Conservation (phyloP, 2,329 filamentous ascomycete species). For the Diplodia mutila region DNA sequence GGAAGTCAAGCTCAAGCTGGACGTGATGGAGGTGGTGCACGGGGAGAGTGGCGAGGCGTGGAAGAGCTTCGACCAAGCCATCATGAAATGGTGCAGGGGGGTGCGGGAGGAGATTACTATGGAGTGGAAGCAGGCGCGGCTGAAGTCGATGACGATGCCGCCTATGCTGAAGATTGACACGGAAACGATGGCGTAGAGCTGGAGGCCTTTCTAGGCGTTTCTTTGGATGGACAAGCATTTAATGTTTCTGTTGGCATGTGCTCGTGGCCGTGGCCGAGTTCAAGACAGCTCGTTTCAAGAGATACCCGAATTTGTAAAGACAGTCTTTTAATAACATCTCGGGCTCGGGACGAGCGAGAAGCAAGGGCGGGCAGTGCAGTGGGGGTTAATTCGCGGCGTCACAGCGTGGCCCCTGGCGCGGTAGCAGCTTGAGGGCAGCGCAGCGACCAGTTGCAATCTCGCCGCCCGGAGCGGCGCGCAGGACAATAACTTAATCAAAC, state of each 20-base stretch:
- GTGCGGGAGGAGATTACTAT: constrained; percentile 81
- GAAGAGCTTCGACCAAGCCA: constrained; percentile 79
- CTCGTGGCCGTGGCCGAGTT: constrained; percentile 13
- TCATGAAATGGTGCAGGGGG: constrained; percentile 79
- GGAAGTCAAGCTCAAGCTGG: constrained; percentile 80
- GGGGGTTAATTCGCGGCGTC: constrained; percentile 15
- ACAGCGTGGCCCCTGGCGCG: constrained; percentile 7
- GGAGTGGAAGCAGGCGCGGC: constrained; percentile 63
- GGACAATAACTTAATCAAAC: constrained; percentile 24
- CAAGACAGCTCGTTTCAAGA: constrained; percentile 19
- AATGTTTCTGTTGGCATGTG: constrained; percentile 12
- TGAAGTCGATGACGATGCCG: constrained; percentile 35
- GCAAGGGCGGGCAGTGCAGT: constrained; percentile 22
- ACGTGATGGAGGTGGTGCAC: constrained; percentile 85
- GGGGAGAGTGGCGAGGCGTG: constrained; percentile 71
- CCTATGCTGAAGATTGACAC: constrained; percentile 45
- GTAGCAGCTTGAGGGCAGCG: constrained; percentile 18
- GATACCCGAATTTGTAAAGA: constrained; percentile 20
- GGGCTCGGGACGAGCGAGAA: neutral
- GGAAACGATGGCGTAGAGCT: constrained; percentile 5
- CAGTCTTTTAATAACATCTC: constrained; percentile 20
- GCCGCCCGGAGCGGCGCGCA: constrained; percentile 12
- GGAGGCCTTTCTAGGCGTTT: constrained; percentile 10
- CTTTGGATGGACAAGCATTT: constrained; percentile 20
- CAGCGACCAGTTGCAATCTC: constrained; percentile 25